phyloP scores from a whole-genome alignment of 2,329 filamentous ascomycete genomes.

The Alternaria alternata region DNA sequence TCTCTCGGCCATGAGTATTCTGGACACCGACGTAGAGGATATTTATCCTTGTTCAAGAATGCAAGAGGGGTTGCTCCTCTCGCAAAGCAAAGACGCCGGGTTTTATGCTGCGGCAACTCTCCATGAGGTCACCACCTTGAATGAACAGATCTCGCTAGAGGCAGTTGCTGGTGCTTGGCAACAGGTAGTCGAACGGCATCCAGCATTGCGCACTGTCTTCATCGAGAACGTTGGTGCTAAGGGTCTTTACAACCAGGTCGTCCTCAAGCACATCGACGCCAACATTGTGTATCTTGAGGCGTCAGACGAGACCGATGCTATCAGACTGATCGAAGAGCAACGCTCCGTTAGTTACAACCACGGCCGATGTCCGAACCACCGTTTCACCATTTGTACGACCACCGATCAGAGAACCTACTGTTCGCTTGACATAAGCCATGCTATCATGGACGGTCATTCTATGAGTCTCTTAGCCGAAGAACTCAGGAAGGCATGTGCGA shows the following conservation, averaged over 20 bases:
- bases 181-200: slow-evolving; percentile 40
- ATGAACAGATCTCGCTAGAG: slow-evolving; percentile 22
- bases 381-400: slow-evolving; percentile 43
- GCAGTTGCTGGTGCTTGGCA: slow-evolving; percentile 38
- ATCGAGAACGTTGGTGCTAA: slow-evolving; percentile 40
- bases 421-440: slow-evolving; percentile 47
- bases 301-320: slow-evolving; percentile 28
- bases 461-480: slow-evolving; percentile 43
- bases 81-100: slow-evolving; percentile 41
- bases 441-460: slow-evolving; percentile 48
- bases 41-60: slow-evolving; percentile 45
- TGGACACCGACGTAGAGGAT: slow-evolving; percentile 53
- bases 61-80: slow-evolving; percentile 45
- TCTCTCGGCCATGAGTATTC: slow-evolving; percentile 50
- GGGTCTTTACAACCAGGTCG: slow-evolving; percentile 45
- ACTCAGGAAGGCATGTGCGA: slow-evolving; percentile 39
- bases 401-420: slow-evolving; percentile 31
- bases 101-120: slow-evolving; percentile 45
- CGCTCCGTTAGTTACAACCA: slow-evolving; percentile 35
- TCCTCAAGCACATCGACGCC: slow-evolving; percentile 36
- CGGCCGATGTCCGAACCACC: slow-evolving; percentile 40
- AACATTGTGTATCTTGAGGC: slow-evolving; percentile 38
- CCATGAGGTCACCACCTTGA: slow-evolving; percentile 34
- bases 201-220: slow-evolving; percentile 44
- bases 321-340: slow-evolving; percentile 31